Evolutionary conservation across 352 stramenopile species (phyloP).

Genomic region (Phytopythium delawarense): DNA sequence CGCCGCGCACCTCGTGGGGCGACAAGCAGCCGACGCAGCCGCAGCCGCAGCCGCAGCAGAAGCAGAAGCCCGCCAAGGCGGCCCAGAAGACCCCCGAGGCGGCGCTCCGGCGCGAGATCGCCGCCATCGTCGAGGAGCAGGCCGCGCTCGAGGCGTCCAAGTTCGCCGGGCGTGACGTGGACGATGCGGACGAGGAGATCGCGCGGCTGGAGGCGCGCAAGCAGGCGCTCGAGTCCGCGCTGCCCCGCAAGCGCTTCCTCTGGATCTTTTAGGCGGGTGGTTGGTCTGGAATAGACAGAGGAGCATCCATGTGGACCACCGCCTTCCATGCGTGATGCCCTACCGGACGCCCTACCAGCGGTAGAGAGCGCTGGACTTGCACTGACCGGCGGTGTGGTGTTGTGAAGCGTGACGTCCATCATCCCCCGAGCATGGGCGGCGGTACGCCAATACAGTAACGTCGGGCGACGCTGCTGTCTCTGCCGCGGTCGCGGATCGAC

Average conservation of each 20-base stretch:
- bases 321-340: no score
- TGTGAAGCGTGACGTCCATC: no score
- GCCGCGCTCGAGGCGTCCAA: conserved; percentile 63
- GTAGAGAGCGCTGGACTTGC: background rate
- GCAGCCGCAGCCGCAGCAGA: conserved; percentile 14
- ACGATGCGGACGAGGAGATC: conserved; percentile 79
- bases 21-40: conserved; percentile 18
- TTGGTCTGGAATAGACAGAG: background rate
- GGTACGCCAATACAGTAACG: no score
- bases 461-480: background rate
- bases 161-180: conserved; percentile 72
- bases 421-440: no score
- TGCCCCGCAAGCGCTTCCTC: conserved; percentile 76
- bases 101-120: conserved; percentile 48
- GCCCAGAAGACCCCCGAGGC: conserved; percentile 7
- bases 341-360: background rate
- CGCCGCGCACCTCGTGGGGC: conserved; percentile 48
- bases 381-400: no score
- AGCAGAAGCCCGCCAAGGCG: conserved; percentile 10
- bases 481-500: background rate
- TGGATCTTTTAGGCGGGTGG: conserved; percentile 62
- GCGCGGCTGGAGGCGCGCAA: conserved; percentile 60
- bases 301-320: no score
- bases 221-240: conserved; percentile 51
- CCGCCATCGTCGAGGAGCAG: conserved; percentile 56